Evolutionary conservation across 2,329 filamentous ascomycete genomes (phyloP).

Genomic region (Phaeosphaeria sp.): DNA sequence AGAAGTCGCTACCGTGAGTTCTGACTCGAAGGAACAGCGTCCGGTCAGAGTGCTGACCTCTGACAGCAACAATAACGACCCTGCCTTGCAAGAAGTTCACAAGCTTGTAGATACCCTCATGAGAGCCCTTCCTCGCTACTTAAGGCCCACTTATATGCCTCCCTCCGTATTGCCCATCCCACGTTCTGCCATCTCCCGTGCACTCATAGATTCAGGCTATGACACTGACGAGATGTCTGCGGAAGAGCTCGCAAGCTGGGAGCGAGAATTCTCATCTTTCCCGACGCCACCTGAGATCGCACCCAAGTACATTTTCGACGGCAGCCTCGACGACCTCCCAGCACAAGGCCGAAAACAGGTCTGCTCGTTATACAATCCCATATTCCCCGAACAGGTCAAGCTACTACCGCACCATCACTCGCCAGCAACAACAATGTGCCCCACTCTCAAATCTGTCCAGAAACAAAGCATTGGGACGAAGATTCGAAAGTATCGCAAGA

Average conservation of each 20-base stretch:
- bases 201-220: neutral
- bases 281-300: neutral
- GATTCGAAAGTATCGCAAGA: neutral
- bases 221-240: too few relatives aligned
- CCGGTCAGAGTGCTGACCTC: neutral
- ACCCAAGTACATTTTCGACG: neutral
- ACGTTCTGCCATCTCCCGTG: neutral
- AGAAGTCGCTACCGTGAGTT: neutral
- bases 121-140: neutral
- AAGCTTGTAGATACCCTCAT: conserved; percentile 2
- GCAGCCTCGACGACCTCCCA: neutral
- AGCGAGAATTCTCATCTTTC: neutral
- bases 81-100: neutral
- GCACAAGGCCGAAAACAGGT: neutral
- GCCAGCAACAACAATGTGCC: neutral
- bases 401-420: neutral
- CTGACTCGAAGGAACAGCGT: neutral
- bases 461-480: neutral
- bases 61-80: neutral
- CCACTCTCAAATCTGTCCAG: neutral
- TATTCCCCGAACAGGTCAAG: conserved; percentile 1
- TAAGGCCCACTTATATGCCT: neutral
- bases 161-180: neutral
- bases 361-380: neutral
- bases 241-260: neutral